These are phyloP conservation scores for Boletus sp. DNA, from an alignment of 768 basidiomycete species.

Conservation along the genomic window DNA sequence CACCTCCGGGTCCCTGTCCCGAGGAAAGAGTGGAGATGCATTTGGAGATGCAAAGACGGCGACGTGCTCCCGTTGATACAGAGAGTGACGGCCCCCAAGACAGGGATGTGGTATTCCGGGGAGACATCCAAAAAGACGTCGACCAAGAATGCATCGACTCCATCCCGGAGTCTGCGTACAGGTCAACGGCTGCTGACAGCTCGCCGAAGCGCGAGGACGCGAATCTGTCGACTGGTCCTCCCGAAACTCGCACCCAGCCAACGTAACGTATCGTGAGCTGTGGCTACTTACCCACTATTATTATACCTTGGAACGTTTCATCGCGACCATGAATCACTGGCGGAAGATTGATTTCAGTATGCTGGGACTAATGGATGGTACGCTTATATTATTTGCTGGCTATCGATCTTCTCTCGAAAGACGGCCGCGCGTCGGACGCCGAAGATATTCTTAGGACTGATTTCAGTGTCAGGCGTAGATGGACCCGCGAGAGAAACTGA, in stretches of 20 bases:
- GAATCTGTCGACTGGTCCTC: neutral
- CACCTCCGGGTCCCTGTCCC: neutral
- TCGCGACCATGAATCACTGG: neutral
- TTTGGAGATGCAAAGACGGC: constrained; percentile 1
- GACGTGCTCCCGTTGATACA: neutral
- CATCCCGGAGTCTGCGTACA: neutral
- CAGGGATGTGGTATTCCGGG: neutral
- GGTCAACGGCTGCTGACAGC: neutral
- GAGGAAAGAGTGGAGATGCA: neutral
- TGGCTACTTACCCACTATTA: constrained; percentile 1
- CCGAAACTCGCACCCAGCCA: neutral
- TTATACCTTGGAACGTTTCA: constrained; percentile 6
- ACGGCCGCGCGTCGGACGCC: neutral
- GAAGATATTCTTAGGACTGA: constrained; percentile 5
- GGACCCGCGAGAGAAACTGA: neutral
- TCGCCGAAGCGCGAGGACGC: neutral
- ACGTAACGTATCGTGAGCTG: neutral
- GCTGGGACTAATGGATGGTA: no score
- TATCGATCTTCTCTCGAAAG: no score
- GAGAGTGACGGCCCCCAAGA: neutral
- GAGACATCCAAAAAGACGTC: neutral
- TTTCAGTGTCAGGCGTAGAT: neutral
- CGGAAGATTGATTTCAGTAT: neutral
- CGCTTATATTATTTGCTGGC: neutral
- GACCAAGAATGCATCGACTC: neutral